Conservation (phyloP, 1,139 yeast genomes). For the Candida dubliniensis region DNA sequence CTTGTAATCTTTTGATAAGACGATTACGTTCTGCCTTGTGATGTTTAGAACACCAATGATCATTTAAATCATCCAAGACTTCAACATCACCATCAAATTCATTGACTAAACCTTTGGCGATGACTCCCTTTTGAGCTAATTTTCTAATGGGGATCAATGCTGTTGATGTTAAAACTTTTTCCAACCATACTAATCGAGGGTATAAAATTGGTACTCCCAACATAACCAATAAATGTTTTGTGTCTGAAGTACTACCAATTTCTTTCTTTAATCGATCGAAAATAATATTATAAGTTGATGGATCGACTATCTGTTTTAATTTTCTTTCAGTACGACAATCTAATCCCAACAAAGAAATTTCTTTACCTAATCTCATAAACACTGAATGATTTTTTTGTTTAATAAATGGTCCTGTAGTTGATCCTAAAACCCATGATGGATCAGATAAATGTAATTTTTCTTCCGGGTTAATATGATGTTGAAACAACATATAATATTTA, state of each 20-base stretch:
- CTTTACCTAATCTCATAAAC: slow-evolving; percentile 71
- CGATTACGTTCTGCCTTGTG: slow-evolving; percentile 78
- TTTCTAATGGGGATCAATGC: slow-evolving; percentile 63
- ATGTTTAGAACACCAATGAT: slow-evolving; percentile 91
- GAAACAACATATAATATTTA: slow-evolving; percentile 86
- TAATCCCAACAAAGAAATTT: slow-evolving; percentile 70
- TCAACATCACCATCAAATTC: slow-evolving; percentile 92
- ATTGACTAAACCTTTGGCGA: slow-evolving; percentile 72
- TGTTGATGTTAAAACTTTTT: slow-evolving; percentile 64
- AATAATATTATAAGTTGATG: slow-evolving; percentile 56
- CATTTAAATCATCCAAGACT: slow-evolving; percentile 87
- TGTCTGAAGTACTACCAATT: slow-evolving; percentile 44
- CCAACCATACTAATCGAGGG: slow-evolving; percentile 91
- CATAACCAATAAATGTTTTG: slow-evolving; percentile 77
- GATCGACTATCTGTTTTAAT: slow-evolving; percentile 55
- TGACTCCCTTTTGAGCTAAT: slow-evolving; percentile 67
- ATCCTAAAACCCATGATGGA: slow-evolving; percentile 59
- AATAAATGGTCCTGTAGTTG: slow-evolving; percentile 63
- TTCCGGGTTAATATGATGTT: slow-evolving; percentile 67
- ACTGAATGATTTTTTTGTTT: slow-evolving; percentile 63
- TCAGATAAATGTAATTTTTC: slow-evolving; percentile 45
- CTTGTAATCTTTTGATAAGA: slow-evolving; percentile 55
- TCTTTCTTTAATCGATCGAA: slow-evolving; percentile 63
- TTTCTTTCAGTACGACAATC: slow-evolving; percentile 94
- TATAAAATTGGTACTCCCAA: slow-evolving; percentile 94